Percentiles rank a stretch among this genome's conserved stretches.
phyloP scores from a whole-genome alignment of 192 early-diverging fungal species.

The Coemansia sp. region DNA sequence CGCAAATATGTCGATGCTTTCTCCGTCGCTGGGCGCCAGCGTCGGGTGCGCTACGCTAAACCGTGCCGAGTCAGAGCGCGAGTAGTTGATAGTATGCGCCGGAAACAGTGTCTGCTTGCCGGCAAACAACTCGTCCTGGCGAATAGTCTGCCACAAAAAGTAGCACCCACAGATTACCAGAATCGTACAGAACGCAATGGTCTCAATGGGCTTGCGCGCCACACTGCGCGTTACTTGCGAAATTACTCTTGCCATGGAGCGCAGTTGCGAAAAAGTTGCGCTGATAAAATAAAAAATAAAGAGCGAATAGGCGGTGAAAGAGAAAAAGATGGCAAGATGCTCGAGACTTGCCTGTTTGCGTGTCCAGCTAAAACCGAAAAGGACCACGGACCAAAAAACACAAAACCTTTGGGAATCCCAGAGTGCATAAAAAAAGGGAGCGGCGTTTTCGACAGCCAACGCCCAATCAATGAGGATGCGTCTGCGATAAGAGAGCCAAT shows the following conservation, averaged over 20 bases:
- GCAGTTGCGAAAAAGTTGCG: background rate
- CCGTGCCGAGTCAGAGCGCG: constrained; percentile 14
- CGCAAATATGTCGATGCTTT: constrained; percentile 31
- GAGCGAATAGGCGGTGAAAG: background rate
- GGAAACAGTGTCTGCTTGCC: constrained; percentile 26
- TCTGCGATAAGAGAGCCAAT: background rate
- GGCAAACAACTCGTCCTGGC: constrained; percentile 64
- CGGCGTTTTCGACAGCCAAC: background rate
- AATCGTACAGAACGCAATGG: constrained; percentile 66
- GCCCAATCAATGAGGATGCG: background rate
- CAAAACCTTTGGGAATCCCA: background rate
- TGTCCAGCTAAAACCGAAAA: background rate
- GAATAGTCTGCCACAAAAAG: constrained; percentile 67
- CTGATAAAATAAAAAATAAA: constrained; percentile 1
- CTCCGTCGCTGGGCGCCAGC: background rate
- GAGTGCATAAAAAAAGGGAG: background rate
- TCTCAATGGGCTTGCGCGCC: constrained; percentile 77
- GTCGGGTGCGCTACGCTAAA: constrained; percentile 17
- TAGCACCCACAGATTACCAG: constrained; percentile 76
- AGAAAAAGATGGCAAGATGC: background rate
- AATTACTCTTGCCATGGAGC: constrained; percentile 26
- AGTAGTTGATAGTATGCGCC: constrained; percentile 23
- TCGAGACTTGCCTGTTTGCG: background rate
- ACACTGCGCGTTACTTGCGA: constrained; percentile 53
- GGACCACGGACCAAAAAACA: background rate